phyloP scores from a whole-genome alignment of 2,329 filamentous ascomycete species.

The Phialophora expanda region DNA sequence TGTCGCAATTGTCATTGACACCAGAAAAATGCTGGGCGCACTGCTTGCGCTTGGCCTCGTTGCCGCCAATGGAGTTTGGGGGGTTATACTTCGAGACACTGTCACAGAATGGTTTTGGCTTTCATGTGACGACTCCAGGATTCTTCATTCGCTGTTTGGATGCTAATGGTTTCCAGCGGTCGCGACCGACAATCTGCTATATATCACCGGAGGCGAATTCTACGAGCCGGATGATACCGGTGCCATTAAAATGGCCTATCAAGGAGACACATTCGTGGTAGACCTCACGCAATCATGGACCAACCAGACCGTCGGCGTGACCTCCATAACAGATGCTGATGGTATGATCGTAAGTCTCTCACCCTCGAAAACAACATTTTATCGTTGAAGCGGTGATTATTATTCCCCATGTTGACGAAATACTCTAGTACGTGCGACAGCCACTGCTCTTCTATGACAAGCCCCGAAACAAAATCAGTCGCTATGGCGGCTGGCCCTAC shows the following conservation, averaged over 20 bases:
- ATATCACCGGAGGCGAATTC: constrained; percentile 29
- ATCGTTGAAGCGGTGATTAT: neutral
- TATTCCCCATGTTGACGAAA: neutral
- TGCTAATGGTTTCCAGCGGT: constrained; percentile 19
- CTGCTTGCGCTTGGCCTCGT: constrained; percentile 3
- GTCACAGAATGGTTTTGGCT: constrained; percentile 8
- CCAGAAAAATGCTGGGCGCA: constrained; percentile 4
- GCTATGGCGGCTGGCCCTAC: constrained; percentile 33
- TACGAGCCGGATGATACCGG: constrained; percentile 9
- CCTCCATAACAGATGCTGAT: neutral
- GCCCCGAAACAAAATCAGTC: constrained; percentile 21
- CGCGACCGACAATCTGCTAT: constrained; percentile 18
- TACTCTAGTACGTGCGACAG: constrained; percentile 6
- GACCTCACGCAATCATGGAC: constrained; percentile 32
- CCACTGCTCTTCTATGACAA: constrained; percentile 29
- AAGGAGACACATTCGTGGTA: constrained; percentile 25
- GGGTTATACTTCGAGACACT: neutral
- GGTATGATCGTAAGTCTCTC: constrained; percentile 5
- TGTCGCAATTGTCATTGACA: neutral
- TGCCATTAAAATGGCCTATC: constrained; percentile 3
- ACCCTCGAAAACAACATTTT: neutral
- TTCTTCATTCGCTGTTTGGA: neutral
- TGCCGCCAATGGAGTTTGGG: neutral
- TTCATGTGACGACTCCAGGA: neutral
- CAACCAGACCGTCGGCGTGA: constrained; percentile 21